Conservation (phyloP, 768 basidiomycete species). For the Daedaleopsis sinensis region DNA sequence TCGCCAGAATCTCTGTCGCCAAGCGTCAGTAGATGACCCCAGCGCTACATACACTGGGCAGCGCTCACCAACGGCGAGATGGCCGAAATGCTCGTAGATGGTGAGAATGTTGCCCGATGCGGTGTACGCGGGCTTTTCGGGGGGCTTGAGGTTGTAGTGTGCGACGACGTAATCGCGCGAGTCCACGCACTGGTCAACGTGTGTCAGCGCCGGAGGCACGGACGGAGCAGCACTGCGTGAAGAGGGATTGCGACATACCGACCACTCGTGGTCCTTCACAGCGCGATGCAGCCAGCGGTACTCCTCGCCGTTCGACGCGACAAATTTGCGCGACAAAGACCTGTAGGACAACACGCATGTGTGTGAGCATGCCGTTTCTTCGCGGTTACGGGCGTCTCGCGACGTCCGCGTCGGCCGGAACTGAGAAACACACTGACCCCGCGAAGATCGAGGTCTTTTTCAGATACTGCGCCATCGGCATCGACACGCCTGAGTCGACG, state of each 20-base stretch:
- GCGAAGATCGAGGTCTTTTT: slow-evolving; percentile 66
- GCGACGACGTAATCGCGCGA: slow-evolving; percentile 60
- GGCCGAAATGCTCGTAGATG: slow-evolving; percentile 56
- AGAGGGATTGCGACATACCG: slow-evolving; percentile 50
- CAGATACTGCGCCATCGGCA: slow-evolving; percentile 68
- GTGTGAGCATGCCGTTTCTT: not conserved
- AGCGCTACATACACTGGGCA: too few relatives aligned
- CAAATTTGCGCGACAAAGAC: slow-evolving; percentile 69
- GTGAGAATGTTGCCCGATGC: slow-evolving; percentile 67
- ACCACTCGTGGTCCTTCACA: slow-evolving; percentile 69
- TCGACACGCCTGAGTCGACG: slow-evolving; percentile 42
- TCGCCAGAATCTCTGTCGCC: slow-evolving; percentile 56
- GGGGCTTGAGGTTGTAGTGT: slow-evolving; percentile 64
- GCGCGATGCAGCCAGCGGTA: slow-evolving; percentile 67
- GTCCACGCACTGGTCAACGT: slow-evolving; percentile 50
- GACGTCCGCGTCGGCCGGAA: too few relatives aligned
- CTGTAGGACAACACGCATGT: slow-evolving; percentile 36
- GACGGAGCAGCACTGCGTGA: too few relatives aligned
- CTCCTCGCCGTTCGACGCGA: slow-evolving; percentile 67
- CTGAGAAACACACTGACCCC: slow-evolving; percentile 46
- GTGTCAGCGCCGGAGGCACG: slow-evolving; percentile 1
- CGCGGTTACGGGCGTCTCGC: too few relatives aligned
- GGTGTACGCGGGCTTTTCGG: slow-evolving; percentile 55
- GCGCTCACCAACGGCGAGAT: slow-evolving; percentile 56
- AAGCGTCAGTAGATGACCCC: not conserved